phyloP scores from a whole-genome alignment of 805 yeast genomes.

The Kuraishia borneana region DNA sequence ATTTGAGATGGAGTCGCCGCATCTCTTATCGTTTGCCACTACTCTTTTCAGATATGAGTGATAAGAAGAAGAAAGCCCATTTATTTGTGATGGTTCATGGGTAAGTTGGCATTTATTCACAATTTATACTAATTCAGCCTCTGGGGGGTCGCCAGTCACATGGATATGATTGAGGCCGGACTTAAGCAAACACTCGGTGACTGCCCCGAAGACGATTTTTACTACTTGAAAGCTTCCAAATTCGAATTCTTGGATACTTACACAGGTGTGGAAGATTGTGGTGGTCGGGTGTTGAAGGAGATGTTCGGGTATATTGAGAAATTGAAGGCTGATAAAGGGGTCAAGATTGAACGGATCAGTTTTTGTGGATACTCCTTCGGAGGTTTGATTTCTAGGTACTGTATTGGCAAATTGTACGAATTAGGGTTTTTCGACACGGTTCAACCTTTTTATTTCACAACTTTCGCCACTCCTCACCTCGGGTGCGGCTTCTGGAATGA shows the following conservation, averaged over 20 bases:
- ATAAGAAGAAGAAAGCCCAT: conserved; percentile 27
- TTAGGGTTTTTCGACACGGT: conserved; percentile 36
- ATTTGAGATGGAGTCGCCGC: no score
- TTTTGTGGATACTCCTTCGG: conserved; percentile 40
- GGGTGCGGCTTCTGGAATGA: conserved; percentile 40
- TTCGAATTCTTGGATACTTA: conserved; percentile 69
- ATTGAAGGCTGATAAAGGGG: conserved; percentile 18
- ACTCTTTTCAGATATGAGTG: no score
- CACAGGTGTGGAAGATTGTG: conserved; percentile 73
- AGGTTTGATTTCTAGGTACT: conserved; percentile 73
- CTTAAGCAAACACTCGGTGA: conserved; percentile 24
- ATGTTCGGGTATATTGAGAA: conserved; percentile 32
- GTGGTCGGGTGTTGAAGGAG: conserved; percentile 61
- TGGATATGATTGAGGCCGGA: conserved; percentile 33
- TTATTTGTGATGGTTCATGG: conserved; percentile 72
- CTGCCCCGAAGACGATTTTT: conserved; percentile 27
- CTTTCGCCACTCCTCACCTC: conserved; percentile 64
- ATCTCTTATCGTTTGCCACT: no score
- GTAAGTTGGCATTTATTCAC: conserved; percentile 17
- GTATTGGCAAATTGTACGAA: conserved; percentile 58
- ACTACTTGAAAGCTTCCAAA: conserved; percentile 39
- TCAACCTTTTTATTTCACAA: conserved; percentile 45
- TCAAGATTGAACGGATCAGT: conserved; percentile 43
- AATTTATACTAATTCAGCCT: conserved; percentile 17
- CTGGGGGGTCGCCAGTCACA: conserved; percentile 58